Conservation (phyloP, 192 early-diverging fungal species). For the Gorgonomyces haynaldii region DNA sequence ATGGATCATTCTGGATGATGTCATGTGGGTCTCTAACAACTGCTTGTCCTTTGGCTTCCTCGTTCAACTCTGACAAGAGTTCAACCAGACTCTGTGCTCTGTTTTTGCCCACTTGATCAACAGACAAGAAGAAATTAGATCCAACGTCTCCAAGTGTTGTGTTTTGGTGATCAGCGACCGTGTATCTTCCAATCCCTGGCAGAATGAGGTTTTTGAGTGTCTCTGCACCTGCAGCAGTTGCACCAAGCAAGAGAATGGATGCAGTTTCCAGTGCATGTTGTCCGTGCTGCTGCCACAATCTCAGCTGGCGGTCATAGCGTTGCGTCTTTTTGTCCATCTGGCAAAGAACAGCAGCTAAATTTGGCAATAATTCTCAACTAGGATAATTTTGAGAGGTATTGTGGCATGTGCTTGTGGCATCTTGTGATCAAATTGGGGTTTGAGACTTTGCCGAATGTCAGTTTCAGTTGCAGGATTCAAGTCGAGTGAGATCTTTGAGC, state of each 20-base stretch:
- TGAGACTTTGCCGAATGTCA: too few species aligned
- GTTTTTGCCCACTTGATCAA: conserved; percentile 46
- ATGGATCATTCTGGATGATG: conserved; percentile 33
- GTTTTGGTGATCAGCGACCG: conserved; percentile 23
- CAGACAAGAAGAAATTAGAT: conserved; percentile 85
- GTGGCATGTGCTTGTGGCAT: too few species aligned
- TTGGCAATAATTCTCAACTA: too few species aligned
- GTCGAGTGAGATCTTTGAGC: conserved; percentile 61
- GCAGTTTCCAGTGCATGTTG: conserved; percentile 77
- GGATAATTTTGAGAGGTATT: too few species aligned
- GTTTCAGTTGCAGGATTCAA: conserved; percentile 63
- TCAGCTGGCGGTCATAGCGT: conserved; percentile 77
- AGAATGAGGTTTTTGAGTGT: conserved; percentile 90
- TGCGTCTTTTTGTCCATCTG: conserved; percentile 44
- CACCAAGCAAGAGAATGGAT: conserved; percentile 75
- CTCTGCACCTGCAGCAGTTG: conserved; percentile 75
- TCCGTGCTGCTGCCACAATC: conserved; percentile 89
- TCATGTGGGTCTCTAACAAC: conserved; percentile 18
- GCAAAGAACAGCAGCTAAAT: too few species aligned
- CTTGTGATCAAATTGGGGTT: too few species aligned
- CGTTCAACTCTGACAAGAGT: conserved; percentile 76
- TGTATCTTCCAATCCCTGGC: conserved; percentile 54
- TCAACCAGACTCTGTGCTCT: conserved; percentile 51
- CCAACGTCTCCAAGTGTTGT: too few species aligned
- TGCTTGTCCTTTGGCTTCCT: conserved; percentile 55